phyloP scores from a whole-genome alignment of 495 filamentous ascomycete species.

The Penicillium turbatum region DNA sequence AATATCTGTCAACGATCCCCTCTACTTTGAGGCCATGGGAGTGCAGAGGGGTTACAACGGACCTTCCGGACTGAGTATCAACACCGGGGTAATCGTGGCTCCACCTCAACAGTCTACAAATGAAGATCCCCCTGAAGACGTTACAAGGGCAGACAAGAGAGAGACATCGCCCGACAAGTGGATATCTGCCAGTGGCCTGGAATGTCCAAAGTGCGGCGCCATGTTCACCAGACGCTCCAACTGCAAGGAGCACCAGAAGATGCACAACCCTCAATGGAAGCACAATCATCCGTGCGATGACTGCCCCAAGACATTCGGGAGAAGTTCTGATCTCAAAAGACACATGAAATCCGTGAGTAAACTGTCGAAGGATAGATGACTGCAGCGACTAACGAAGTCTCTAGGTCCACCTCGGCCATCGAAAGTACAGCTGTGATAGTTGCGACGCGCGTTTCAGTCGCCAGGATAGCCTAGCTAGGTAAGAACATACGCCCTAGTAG shows the following conservation, averaged over 20 bases:
- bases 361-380: not conserved
- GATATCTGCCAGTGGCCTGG: conserved; percentile 47
- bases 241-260: conserved; percentile 85
- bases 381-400: not conserved
- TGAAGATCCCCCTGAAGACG: not conserved
- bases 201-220: conserved; percentile 73
- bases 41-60: not conserved
- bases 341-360: conserved; percentile 74
- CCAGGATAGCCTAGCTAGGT: not conserved
- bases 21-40: not conserved
- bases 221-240: conserved; percentile 87
- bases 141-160: not conserved
- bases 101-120: not conserved
- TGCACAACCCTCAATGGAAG: conserved; percentile 71
- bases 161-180: not conserved
- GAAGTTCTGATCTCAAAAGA: conserved; percentile 79
- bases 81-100: not conserved
- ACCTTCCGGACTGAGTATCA: not conserved
- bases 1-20: not conserved
- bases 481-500: not conserved
- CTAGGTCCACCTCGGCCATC: conserved; percentile 61
- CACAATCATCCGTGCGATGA: conserved; percentile 66
- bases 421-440: not conserved
- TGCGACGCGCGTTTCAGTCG: conserved; percentile 4
- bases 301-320: conserved; percentile 42